phyloP scores from a whole-genome alignment of 2,329 filamentous ascomycete genomes.

The Phialocephala subalpina region DNA sequence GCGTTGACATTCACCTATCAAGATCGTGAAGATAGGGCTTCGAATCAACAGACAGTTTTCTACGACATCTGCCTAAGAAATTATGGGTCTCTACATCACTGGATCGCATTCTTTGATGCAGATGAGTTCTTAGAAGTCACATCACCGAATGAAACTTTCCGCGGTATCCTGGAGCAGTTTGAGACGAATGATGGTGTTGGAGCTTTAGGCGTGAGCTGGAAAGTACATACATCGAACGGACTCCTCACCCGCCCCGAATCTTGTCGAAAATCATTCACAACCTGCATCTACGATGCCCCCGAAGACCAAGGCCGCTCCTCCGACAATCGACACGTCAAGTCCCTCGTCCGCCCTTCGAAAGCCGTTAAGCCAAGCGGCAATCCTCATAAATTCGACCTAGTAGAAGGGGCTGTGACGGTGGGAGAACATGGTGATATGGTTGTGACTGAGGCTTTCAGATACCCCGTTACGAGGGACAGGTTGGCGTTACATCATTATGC shows the following conservation, averaged over 20 bases:
- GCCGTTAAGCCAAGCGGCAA: conserved; percentile 29
- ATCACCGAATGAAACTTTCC: conserved; percentile 35
- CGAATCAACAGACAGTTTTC: background rate
- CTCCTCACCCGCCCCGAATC: conserved; percentile 38
- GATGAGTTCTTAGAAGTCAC: conserved; percentile 41
- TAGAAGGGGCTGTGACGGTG: conserved; percentile 33
- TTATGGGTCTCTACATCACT: conserved; percentile 35
- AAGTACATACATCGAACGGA: conserved; percentile 42
- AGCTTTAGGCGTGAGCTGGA: conserved; percentile 32
- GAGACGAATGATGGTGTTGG: conserved; percentile 29
- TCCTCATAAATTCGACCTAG: conserved; percentile 39
- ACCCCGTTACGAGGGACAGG: conserved; percentile 42
- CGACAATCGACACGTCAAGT: conserved; percentile 45
- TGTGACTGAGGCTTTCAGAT: conserved; percentile 33
- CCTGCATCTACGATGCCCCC: conserved; percentile 40
- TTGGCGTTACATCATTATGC: conserved; percentile 46
- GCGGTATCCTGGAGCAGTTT: conserved; percentile 38
- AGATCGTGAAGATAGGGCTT: background rate
- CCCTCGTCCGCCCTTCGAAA: conserved; percentile 42
- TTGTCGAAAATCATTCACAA: conserved; percentile 41
- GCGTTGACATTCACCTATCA: conserved; percentile 39
- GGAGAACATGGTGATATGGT: conserved; percentile 41
- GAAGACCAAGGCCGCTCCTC: conserved; percentile 29
- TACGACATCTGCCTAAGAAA: background rate
- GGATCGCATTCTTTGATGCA: conserved; percentile 45